These are phyloP conservation scores for Neurospora tetrasperma DNA, from an alignment of 495 filamentous ascomycete genomes.

Conservation along the genomic window DNA sequence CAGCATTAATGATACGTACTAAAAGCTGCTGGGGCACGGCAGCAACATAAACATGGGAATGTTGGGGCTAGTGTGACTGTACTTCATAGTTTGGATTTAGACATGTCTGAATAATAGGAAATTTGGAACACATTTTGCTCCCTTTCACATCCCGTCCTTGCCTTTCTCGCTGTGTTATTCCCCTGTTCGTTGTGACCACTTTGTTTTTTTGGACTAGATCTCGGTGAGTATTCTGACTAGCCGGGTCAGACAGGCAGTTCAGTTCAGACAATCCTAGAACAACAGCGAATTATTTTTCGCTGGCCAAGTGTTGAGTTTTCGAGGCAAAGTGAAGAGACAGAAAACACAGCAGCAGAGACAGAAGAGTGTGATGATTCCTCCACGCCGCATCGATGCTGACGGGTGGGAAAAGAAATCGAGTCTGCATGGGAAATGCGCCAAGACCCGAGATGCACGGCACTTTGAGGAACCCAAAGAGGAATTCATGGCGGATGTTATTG, in stretches of 20 bases:
- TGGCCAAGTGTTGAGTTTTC: background rate
- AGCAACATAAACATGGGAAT: background rate
- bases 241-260: background rate
- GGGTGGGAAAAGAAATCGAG: background rate
- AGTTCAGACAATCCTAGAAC: background rate
- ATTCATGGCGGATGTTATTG: background rate
- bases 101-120: background rate
- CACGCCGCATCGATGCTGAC: background rate
- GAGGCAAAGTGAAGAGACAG: too few species aligned
- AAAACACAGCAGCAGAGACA: too few species aligned
- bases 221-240: background rate
- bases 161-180: background rate
- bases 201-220: background rate
- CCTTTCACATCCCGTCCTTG: background rate
- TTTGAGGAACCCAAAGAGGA: background rate
- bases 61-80: background rate
- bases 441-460: background rate
- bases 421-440: background rate
- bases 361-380: background rate
- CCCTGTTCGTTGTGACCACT: background rate
- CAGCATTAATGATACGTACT: background rate
- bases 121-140: background rate
- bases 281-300: background rate
- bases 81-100: too few species aligned
- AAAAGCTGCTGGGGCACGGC: background rate